Base-by-base conservation (phyloP, 2,329 filamentous ascomycete genomes). In the Pezicula neosporulosa region DNA sequence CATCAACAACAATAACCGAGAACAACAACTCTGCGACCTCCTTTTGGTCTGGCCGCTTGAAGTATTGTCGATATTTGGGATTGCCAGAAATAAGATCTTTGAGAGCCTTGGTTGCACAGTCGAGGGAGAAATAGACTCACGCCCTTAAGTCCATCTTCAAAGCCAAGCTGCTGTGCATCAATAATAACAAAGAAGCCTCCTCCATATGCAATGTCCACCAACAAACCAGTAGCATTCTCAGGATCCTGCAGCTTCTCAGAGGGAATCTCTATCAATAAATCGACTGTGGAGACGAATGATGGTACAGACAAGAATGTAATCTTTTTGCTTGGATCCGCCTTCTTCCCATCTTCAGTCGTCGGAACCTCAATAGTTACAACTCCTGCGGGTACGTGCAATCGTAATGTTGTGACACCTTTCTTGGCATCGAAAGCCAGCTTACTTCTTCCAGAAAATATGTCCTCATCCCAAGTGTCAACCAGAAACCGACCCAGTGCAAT, bases 401-500 rank as follows among this genome's bases (percentile, higher is more conserved):
- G 7, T 6, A 44, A 21, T n/a, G 27, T 13, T 13, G 42, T 44
- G 42, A 16, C n/a, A 27, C n/a, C n/a, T 9, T 24, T 44, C 15
- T 28, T 21, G 21, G 21, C 27, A 44, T 44, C 42, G 33, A 28
- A 28, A 21, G n/a, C 15, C 19, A 27, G 48, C 28, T 12, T 36
- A n/a, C 38, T 38, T 44, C 45, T 35, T 18, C 38, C 12, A 16
- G 42, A 9, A 16, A 44, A 44, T 3, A 44, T 27, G 6, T 35
- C 45, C 21, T 51, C 49, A 19, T 51, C 27, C 12, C 35, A 27
- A 3, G 38, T 44, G 24, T 48, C 45, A 10, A 48, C 39, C 13
- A 41, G 24, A 10, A 48, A 44, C 28, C 38, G 18, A 9, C 41
- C 43, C n/a, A 52, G 16, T 6, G 50, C 50, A 16, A 52, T 15